These are phyloP conservation scores for Diaporthe australafricana DNA, from an alignment of 2,329 filamentous ascomycete species.

Conservation along the genomic window DNA sequence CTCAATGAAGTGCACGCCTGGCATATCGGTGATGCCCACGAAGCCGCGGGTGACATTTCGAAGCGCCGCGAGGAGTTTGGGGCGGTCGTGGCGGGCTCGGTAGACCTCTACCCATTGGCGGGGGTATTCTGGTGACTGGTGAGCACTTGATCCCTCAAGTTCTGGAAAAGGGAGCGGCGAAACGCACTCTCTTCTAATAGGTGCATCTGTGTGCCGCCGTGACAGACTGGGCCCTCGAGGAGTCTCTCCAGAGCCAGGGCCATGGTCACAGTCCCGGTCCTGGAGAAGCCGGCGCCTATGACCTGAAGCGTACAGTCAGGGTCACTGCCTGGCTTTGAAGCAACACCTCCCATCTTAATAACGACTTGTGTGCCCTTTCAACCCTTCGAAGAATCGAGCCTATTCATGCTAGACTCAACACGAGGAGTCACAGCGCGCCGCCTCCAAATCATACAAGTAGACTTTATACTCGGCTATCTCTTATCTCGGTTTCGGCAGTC, in stretches of 20 bases:
- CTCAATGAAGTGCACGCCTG: constrained; percentile 7
- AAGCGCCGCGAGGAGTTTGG: background rate
- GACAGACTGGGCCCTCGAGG: constrained; percentile 11
- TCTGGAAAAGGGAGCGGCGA: background rate
- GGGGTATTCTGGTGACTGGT: constrained; percentile 4
- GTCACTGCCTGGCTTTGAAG: constrained; percentile 23
- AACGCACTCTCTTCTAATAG: constrained; percentile 12
- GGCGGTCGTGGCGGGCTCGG: constrained; percentile 2
- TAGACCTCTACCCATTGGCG: constrained; percentile 5
- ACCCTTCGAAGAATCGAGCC: no score
- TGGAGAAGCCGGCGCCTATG: constrained; percentile 22
- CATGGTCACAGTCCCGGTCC: background rate
- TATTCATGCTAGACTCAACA: background rate
- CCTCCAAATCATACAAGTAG: background rate
- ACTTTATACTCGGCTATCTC: background rate
- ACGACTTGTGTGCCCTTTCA: background rate
- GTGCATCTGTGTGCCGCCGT: constrained; percentile 14
- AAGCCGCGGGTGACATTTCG: constrained; percentile 5
- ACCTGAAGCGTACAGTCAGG: constrained; percentile 1
- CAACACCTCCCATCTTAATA: background rate
- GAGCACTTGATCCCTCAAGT: background rate
- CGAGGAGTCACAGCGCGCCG: no score
- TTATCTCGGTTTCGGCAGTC: constrained; percentile 16
- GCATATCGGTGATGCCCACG: constrained; percentile 21
- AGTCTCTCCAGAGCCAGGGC: constrained; percentile 22